These are phyloP conservation scores for Paraphysoderma sedebokerense DNA, from an alignment of 371 early-diverging fungal species.

Conservation along the genomic window DNA sequence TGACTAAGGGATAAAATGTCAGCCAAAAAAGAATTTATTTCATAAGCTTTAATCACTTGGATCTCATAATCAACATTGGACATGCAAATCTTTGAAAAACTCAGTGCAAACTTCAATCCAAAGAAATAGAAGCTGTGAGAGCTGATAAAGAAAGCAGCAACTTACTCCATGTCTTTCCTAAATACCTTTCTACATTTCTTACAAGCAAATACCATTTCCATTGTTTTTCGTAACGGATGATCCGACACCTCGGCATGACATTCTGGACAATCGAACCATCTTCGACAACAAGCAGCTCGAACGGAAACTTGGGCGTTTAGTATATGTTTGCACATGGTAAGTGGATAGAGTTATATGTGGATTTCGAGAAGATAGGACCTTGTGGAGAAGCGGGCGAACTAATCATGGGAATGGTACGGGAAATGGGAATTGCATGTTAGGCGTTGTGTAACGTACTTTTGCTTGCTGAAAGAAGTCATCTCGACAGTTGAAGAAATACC, in stretches of 20 bases:
- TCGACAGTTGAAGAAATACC: too few relatives aligned
- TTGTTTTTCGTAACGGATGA: constrained; percentile 59
- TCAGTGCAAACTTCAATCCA: neutral
- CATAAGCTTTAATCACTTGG: neutral
- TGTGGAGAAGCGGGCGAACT: too few relatives aligned
- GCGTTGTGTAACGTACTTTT: too few relatives aligned
- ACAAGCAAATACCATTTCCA: constrained; percentile 91
- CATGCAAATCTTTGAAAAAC: neutral
- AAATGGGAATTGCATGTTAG: too few relatives aligned
- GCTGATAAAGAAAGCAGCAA: neutral
- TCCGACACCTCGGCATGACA: constrained; percentile 75
- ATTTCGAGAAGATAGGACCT: too few relatives aligned
- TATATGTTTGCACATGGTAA: constrained; percentile 70
- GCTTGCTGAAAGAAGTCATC: too few relatives aligned
- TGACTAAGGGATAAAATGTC: constrained; percentile 42
- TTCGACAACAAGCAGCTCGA: constrained; percentile 82
- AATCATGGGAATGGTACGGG: too few relatives aligned
- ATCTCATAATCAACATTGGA: too few relatives aligned
- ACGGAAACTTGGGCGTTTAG: constrained; percentile 91
- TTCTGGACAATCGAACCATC: constrained; percentile 93
- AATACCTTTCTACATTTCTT: constrained; percentile 96
- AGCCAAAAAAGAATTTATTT: neutral
- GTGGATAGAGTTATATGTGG: too few relatives aligned
- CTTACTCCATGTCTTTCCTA: constrained; percentile 71
- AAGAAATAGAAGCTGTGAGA: neutral